Base-by-base conservation (phyloP, 345 rosid species). In the Acer campestre region DNA sequence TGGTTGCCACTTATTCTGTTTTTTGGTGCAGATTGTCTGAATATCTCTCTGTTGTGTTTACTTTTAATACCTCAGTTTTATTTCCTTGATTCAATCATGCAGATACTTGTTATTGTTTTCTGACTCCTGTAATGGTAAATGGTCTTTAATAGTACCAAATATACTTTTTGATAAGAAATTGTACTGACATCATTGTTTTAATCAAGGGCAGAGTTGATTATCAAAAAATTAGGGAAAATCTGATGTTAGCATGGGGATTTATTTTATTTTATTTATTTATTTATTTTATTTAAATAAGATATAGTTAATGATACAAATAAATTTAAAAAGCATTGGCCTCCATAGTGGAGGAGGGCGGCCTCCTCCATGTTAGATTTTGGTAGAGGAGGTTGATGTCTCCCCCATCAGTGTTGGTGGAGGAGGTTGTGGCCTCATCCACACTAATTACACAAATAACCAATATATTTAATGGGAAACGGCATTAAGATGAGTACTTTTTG, bases 161-260 rank as follows among this genome's bases (percentile, higher is more conserved):
- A 48, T 48, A 69, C 61, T 59, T 1, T 58, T 22, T 20, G 63
- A 59, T 59, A 59, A 10, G 63, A 59, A 59, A 59, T 59, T 59
- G 63, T 20, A 18, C 27, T 22, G 23, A 66, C 10, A 38, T 56
- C 49, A 40, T 53, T 38, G 16, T 27, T 65, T 51, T 13, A 53
- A 13, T 53, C 22, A 31, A 27, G 42, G 68, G 58, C 14, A 17
- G 23, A 48, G 16, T 48, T 46, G 42, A 62, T 63, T 2, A 29
- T 49, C 31, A 31, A 65, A 40, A 56, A 38, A 38, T 62, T n/a
- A 59, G 46, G 74, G 61, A 56, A 14, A 3, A 4, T 53, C 53
- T 67, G 68, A 59, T 68, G 70, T 68, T 59, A 68, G 44, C 67
- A 51, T 67, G n/a, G 53, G 12, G 46, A 27, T 51, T 62, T 5